phyloP scores from a whole-genome alignment of 1,284 basidiomycete genomes.

The Fomes fomentarius region DNA sequence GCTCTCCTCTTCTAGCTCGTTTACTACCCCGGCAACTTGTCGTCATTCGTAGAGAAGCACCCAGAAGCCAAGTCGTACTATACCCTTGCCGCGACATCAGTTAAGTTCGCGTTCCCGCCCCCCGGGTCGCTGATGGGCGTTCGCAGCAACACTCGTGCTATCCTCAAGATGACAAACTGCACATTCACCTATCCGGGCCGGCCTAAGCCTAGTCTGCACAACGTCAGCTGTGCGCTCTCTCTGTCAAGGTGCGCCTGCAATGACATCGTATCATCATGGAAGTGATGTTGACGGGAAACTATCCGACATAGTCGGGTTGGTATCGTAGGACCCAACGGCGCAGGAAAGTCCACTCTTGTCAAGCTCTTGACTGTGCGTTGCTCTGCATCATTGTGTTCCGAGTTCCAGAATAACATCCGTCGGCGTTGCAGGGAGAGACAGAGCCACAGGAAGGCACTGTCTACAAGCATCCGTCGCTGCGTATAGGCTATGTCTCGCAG shows the following conservation, averaged over 20 bases:
- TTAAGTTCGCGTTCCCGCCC: conserved; percentile 97
- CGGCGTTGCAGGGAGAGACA: conserved; percentile 79
- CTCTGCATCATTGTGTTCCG: not conserved
- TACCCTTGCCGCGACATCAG: conserved; percentile 91
- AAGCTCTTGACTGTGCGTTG: conserved; percentile 84
- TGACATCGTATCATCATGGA: not conserved
- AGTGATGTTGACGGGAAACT: conserved; percentile 19
- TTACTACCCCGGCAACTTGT: conserved; percentile 95
- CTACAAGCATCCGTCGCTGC: conserved; percentile 94
- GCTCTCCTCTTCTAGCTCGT: conserved; percentile 59
- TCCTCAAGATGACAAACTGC: conserved; percentile 91
- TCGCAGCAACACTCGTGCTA: conserved; percentile 94
- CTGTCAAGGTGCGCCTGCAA: conserved; percentile 70
- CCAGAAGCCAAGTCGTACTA: conserved; percentile 98
- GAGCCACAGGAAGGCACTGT: conserved; percentile 92
- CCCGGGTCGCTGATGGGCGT: conserved; percentile 98
- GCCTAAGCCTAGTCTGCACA: conserved; percentile 79
- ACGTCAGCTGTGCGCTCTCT: conserved; percentile 92
- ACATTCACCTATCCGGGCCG: conserved; percentile 97
- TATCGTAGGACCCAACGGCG: conserved; percentile 90
- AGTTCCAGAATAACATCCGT: conserved; percentile 10
- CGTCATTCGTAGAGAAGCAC: conserved; percentile 88
- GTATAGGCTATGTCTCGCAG: conserved; percentile 98
- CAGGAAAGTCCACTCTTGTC: conserved; percentile 96
- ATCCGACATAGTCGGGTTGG: conserved; percentile 72